These are phyloP conservation scores for Terfezia claveryi DNA, from an alignment of 495 filamentous ascomycete genomes.

Conservation along the genomic window DNA sequence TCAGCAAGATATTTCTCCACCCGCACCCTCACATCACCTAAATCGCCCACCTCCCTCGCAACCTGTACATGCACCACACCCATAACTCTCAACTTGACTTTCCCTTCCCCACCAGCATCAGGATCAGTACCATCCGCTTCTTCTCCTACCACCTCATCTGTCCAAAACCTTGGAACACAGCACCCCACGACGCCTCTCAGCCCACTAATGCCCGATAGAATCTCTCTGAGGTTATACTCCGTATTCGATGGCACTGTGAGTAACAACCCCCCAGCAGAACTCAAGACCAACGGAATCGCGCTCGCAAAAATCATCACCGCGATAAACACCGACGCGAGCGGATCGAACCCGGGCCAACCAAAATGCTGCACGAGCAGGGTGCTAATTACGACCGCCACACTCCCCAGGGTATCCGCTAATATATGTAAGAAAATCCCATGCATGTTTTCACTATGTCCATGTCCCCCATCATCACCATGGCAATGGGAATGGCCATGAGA, in stretches of 20 bases:
- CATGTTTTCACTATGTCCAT: slow-evolving; percentile 71
- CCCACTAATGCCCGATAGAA: slow-evolving; percentile 59
- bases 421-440: slow-evolving; percentile 96
- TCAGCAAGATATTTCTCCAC: slow-evolving; percentile 30
- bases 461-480: slow-evolving; percentile 4
- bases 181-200: slow-evolving; percentile 72
- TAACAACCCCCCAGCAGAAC: slow-evolving; percentile 57
- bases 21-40: slow-evolving; percentile 55
- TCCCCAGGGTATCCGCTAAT: slow-evolving; percentile 82
- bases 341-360: slow-evolving; percentile 88
- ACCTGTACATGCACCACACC: slow-evolving; percentile 73
- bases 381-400: slow-evolving; percentile 80
- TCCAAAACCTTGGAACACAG: slow-evolving; percentile 78
- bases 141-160: slow-evolving; percentile 40
- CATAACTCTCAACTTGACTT: slow-evolving; percentile 29
- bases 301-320: slow-evolving; percentile 78
- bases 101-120: slow-evolving; percentile 14
- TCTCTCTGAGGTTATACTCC: slow-evolving; percentile 74
- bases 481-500: slow-evolving; percentile 20
- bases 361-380: slow-evolving; percentile 68
- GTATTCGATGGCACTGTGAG: slow-evolving; percentile 65
- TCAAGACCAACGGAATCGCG: slow-evolving; percentile 67
- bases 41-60: slow-evolving; percentile 35
- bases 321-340: slow-evolving; percentile 80
- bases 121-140: background rate